phyloP scores from a whole-genome alignment of 805 yeast species.

The Wickerhamiella brachini region DNA sequence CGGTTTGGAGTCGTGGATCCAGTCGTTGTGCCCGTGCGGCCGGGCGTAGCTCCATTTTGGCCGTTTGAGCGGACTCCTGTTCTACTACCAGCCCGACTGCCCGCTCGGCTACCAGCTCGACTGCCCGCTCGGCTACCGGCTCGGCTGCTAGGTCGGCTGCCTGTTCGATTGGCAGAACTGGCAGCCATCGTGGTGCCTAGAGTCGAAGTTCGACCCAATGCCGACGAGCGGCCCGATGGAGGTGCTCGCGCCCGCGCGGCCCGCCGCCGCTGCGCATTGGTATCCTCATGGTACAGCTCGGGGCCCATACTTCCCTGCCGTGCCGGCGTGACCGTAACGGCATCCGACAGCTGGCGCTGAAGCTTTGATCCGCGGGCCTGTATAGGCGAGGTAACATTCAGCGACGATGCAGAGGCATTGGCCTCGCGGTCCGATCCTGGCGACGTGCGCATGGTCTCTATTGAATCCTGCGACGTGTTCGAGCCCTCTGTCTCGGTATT shows the following conservation, averaged over 20 bases:
- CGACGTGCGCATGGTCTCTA: neutral
- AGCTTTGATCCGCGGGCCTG: neutral
- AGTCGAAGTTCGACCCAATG: conserved; percentile 8
- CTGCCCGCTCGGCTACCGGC: neutral
- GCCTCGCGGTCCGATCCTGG: neutral
- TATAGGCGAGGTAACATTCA: neutral
- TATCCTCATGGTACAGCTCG: neutral
- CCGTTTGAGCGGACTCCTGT: neutral
- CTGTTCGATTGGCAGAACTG: neutral
- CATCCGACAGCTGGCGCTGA: neutral
- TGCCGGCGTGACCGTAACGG: neutral
- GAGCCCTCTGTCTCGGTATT: neutral
- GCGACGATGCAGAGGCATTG: neutral
- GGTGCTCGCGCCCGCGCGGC: conserved; percentile 1
- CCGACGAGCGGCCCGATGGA: conserved; percentile 2
- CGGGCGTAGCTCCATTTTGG: neutral
- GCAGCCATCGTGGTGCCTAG: neutral
- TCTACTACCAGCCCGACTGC: too few relatives aligned
- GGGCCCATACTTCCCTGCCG: neutral
- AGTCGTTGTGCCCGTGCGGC: neutral
- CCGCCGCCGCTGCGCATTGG: neutral
- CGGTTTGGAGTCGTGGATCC: neutral
- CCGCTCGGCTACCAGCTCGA: neutral
- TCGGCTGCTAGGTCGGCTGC: neutral
- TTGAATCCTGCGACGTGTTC: neutral